A percentile compares a stretch with the other conserved stretches of the same genome.
Evolutionary conservation across 2,329 filamentous ascomycete genomes (phyloP).

Genomic region (Achaetomium macrosporum): DNA sequence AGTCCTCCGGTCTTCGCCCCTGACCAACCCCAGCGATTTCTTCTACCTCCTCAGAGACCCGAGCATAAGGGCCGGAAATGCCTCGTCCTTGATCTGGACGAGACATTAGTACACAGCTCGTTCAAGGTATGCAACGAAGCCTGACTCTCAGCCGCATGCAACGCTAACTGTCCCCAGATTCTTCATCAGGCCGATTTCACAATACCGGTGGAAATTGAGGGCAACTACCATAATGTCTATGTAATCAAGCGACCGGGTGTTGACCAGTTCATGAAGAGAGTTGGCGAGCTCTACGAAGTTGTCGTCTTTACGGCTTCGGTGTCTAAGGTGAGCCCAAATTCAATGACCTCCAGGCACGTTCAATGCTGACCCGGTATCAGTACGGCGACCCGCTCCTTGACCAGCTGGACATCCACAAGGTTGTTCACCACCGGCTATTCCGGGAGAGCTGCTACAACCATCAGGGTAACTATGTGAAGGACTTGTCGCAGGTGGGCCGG

Average conservation of each 20-base stretch:
- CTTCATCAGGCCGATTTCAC: slow-evolving; percentile 98
- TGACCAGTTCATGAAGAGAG: slow-evolving; percentile 97
- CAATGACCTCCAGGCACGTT: background rate
- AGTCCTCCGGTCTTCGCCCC: slow-evolving; percentile 40
- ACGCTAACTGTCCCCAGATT: slow-evolving; percentile 52
- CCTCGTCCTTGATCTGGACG: slow-evolving; percentile 88
- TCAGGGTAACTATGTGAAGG: slow-evolving; percentile 99
- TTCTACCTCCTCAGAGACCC: slow-evolving; percentile 76
- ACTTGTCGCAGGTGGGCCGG: slow-evolving; percentile 91
- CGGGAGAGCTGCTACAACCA: slow-evolving; percentile 99
- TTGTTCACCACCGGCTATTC: slow-evolving; percentile 93
- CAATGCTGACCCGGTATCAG: slow-evolving; percentile 39
- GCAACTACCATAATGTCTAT: slow-evolving; percentile 98
- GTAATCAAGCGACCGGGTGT: slow-evolving; percentile 99
- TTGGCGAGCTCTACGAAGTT: slow-evolving; percentile 95
- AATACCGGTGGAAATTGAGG: slow-evolving; percentile 97
- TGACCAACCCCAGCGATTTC: slow-evolving; percentile 53
- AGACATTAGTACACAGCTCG: slow-evolving; percentile 95
- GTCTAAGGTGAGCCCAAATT: slow-evolving; percentile 65
- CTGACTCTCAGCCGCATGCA: background rate
- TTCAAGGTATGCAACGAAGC: slow-evolving; percentile 68
- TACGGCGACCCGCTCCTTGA: slow-evolving; percentile 95
- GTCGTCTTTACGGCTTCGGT: slow-evolving; percentile 98
- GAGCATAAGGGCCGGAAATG: slow-evolving; percentile 86
- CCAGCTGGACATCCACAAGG: slow-evolving; percentile 93